These are phyloP conservation scores for Fraxinus anomala DNA, from an alignment of 257 asterid species.

Conservation along the genomic window DNA sequence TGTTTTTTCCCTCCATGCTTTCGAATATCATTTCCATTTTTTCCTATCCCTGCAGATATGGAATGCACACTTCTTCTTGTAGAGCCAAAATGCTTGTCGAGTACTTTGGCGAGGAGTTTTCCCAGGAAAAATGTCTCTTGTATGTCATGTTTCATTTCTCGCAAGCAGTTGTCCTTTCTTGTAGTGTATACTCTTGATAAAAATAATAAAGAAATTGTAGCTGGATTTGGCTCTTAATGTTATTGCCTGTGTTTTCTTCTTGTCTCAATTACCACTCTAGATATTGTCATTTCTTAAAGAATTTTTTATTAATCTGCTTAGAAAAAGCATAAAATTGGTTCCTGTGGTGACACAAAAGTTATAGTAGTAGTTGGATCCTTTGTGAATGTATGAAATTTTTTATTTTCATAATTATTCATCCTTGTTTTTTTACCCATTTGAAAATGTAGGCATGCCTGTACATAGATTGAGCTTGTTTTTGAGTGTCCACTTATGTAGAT, in stretches of 20 bases:
- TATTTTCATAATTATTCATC: not conserved
- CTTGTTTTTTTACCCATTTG: not conserved
- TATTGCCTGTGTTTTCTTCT: constrained; percentile 13
- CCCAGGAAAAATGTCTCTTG: constrained; percentile 57
- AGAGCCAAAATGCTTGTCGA: constrained; percentile 75
- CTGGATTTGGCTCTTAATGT: constrained; percentile 13
- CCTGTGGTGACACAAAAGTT: constrained; percentile 17
- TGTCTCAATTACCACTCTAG: constrained; percentile 7
- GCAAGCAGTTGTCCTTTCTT: not conserved
- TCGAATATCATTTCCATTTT: constrained; percentile 21
- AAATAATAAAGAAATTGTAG: constrained; percentile 1
- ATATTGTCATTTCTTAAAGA: constrained; percentile 3
- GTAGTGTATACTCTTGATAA: not conserved
- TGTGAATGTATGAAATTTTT: constrained; percentile 1
- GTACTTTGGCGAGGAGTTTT: constrained; percentile 77
- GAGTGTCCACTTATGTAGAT: not conserved
- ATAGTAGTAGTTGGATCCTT: not conserved
- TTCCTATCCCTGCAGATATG: constrained; percentile 56
- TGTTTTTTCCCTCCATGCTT: constrained; percentile 23
- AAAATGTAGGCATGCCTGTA: not conserved
- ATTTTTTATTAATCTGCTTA: not conserved
- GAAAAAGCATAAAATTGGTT: not conserved
- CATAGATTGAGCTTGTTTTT: constrained; percentile 7
- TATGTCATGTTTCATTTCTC: constrained; percentile 39
- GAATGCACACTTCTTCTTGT: constrained; percentile 58